Percentiles rank a stretch among this genome's conserved stretches.
Conservation (phyloP, 306 rosid species). For the Citrullus mucosospermus region DNA sequence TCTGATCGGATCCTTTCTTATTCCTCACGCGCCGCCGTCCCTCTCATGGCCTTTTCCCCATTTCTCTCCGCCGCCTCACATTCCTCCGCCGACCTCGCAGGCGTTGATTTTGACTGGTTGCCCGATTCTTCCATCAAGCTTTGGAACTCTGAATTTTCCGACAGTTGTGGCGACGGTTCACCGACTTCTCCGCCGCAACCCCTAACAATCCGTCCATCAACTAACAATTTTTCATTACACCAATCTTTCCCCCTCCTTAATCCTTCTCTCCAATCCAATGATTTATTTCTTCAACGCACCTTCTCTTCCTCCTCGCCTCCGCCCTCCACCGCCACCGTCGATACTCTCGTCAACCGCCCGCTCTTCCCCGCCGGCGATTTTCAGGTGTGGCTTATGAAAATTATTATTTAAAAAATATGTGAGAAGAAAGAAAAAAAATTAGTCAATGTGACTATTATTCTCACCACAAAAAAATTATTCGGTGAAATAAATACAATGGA, state of each 20-base stretch:
- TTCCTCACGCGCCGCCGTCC: constrained; percentile 41
- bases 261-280: constrained; percentile 37
- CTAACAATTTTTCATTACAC: constrained; percentile 17
- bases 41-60: constrained; percentile 25
- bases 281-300: constrained; percentile 22
- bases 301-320: constrained; percentile 28
- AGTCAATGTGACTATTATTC: background rate
- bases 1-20: background rate
- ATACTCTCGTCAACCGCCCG: constrained; percentile 23
- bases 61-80: constrained; percentile 1
- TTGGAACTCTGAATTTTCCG: constrained; percentile 28
- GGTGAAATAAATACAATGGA: too few species aligned
- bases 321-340: constrained; percentile 11
- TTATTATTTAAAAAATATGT: too few species aligned
- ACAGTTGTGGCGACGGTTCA: constrained; percentile 46
- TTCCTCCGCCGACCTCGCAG: constrained; percentile 1
- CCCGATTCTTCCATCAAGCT: constrained; percentile 21
- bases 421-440: background rate
- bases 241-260: constrained; percentile 31
- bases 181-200: constrained; percentile 25
- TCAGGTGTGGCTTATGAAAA: constrained; percentile 22
- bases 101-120: constrained; percentile 26
- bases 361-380: constrained; percentile 53
- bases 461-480: too few species aligned
- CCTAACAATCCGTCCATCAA: constrained; percentile 3